Base-by-base conservation (phyloP, 2,329 filamentous ascomycete species). In the Cladosporium phlei region DNA sequence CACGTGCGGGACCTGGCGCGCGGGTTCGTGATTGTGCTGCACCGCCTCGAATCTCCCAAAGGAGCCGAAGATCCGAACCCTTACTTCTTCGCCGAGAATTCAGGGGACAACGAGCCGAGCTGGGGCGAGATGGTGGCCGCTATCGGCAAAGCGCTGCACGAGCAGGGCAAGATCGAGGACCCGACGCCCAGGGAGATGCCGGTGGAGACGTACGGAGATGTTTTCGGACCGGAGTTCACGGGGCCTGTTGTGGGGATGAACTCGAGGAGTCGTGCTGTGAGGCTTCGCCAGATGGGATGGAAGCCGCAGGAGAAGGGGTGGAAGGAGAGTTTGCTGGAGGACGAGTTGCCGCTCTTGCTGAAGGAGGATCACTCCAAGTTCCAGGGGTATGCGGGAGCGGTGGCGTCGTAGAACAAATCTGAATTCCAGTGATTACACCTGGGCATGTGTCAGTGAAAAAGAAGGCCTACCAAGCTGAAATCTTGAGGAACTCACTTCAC, bases 51-150 rank as follows among this genome's bases (percentile, higher is more conserved):
- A 47, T 27, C 14, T 22, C 22, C 38, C 35, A 53, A 6, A 52
- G 43, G 61, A 3, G 48, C 62, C 0, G 48, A 54, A 6, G 57
- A 66, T 6, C 50, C 68, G 24, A 73, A 75, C 49, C 72, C 71
- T 5, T 77, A 76, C 55, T 76, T 69, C 56, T 76, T 76, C 60
- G 69, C 65, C 58, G 73, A 76, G 55, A 62, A 67, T 17, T 56
- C 57, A 2, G 54, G 52, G 9, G 69, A 69, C 17, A 38, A 63
- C 7, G 72, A 75, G 52, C 62, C 66, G 10, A 68, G 67, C 17
- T 75, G 71, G 72, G 55, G 56, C 14, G 67, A 69, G 5, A 58
- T 66, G 10, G 69, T 70, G 0, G 54, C 49, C 4, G 53, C 60
- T 2, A 68, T 74, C 48, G 71, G 69, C 1, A 49, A 60, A 28